Conservation (phyloP, 2,329 filamentous ascomycete genomes). For the Beauveria caledonica region DNA sequence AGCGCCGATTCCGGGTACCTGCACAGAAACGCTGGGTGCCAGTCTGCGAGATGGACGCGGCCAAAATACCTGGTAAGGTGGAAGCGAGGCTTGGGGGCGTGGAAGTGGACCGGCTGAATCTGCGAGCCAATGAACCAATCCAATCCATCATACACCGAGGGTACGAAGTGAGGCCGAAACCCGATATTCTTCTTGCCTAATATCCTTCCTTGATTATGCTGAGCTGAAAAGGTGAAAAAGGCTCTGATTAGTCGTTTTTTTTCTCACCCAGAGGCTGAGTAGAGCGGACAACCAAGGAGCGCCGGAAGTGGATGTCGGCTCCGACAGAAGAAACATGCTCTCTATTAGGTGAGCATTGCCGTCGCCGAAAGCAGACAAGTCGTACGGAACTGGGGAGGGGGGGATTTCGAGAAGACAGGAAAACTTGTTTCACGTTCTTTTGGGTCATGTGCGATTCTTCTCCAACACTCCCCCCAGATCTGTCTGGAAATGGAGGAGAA, state of each 20-base stretch:
- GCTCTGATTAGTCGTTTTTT: conserved; percentile 7
- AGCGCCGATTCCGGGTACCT: background rate
- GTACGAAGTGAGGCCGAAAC: background rate
- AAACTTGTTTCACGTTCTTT: background rate
- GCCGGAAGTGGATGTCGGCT: conserved; percentile 6
- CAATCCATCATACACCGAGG: background rate
- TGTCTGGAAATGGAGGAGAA: background rate
- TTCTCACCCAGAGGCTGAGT: background rate
- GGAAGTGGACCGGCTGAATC: background rate
- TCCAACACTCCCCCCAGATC: background rate
- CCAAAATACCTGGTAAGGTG: background rate
- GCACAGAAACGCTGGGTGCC: background rate
- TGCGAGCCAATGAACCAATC: background rate
- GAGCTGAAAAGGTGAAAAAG: background rate
- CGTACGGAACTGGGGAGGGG: background rate
- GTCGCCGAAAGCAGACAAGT: background rate
- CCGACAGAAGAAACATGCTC: background rate
- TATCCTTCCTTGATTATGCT: background rate
- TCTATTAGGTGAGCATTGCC: background rate
- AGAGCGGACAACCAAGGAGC: background rate
- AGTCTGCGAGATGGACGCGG: too few species aligned
- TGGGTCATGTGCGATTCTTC: background rate
- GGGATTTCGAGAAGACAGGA: background rate
- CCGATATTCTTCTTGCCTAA: background rate
- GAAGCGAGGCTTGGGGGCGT: background rate